A percentile compares a stretch with the other conserved stretches of the same genome.
Evolutionary conservation across 257 asterid genomes (phyloP).

Genomic region (Jaltomata sinuosa): DNA sequence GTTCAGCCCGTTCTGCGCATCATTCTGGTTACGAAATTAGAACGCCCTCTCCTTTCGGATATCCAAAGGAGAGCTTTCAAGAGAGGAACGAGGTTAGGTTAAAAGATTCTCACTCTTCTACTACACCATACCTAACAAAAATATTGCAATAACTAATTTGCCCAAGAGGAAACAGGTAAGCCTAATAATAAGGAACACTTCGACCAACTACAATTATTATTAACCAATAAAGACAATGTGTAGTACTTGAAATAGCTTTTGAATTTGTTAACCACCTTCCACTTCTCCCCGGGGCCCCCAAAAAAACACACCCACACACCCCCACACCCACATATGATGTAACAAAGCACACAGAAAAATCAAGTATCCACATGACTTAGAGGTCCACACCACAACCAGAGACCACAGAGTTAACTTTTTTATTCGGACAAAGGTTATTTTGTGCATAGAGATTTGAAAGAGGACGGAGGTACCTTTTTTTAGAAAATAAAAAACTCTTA

Average conservation of each 20-base stretch:
- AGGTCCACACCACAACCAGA: not conserved
- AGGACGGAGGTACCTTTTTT: too few relatives aligned
- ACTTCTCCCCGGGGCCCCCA: too few relatives aligned
- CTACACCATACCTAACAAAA: not conserved
- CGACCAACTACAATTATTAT: not conserved
- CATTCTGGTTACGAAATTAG: too few relatives aligned
- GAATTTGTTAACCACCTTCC: not conserved
- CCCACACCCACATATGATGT: not conserved
- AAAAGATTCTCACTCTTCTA: not conserved
- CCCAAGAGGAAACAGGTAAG: not conserved
- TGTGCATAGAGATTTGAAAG: too few relatives aligned
- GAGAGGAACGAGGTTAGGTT: too few relatives aligned
- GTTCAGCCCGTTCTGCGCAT: too few relatives aligned
- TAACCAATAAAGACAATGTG: not conserved
- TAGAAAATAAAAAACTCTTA: too few relatives aligned
- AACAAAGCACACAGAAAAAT: not conserved
- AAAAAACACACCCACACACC: not conserved
- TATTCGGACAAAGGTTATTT: not conserved
- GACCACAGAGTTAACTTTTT: not conserved
- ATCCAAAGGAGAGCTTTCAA: too few relatives aligned
- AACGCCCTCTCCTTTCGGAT: too few relatives aligned
- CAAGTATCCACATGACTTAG: not conserved
- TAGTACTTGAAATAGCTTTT: not conserved
- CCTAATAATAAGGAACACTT: not conserved
- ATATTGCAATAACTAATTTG: not conserved